Percentiles rank a stretch among this genome's conserved stretches.
phyloP scores from a whole-genome alignment of 1,284 basidiomycete genomes.

The Microbotryum saponariae region DNA sequence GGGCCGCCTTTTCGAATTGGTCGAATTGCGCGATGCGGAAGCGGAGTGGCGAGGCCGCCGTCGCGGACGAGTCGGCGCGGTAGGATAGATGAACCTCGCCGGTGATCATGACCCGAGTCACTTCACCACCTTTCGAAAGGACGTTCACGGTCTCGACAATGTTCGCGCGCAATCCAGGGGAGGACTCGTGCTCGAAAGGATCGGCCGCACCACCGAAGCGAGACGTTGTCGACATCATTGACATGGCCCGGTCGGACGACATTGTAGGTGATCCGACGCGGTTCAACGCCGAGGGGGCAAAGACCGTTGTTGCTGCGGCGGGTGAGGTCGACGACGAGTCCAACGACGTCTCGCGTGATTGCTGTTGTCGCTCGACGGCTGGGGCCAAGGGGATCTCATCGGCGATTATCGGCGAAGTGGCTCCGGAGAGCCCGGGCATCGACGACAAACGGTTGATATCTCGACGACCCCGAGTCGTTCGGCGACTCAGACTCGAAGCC shows the following conservation, averaged over 20 bases:
- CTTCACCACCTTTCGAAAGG: constrained; percentile 42
- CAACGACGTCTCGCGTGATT: background rate
- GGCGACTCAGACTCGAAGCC: constrained; percentile 2
- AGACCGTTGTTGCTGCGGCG: too few relatives aligned
- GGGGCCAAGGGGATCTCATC: constrained; percentile 24
- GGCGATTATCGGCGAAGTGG: background rate
- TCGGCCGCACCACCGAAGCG: constrained; percentile 3
- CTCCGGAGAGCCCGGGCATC: too few relatives aligned
- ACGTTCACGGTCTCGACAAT: constrained; percentile 49
- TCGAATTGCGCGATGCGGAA: constrained; percentile 47
- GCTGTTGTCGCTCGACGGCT: constrained; percentile 18
- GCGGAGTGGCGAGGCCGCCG: constrained; percentile 32
- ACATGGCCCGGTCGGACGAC: constrained; percentile 20
- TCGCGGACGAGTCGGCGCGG: constrained; percentile 6
- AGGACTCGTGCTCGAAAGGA: constrained; percentile 25
- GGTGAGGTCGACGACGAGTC: background rate
- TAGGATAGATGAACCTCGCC: constrained; percentile 46
- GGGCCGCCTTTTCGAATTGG: constrained; percentile 47
- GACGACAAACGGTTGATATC: background rate
- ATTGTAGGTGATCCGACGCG: background rate
- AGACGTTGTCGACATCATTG: constrained; percentile 20
- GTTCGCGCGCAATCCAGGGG: constrained; percentile 42
- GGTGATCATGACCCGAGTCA: constrained; percentile 46
- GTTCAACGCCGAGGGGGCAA: too few relatives aligned
- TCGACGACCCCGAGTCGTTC: constrained; percentile 4